Percentiles rank a stretch among this genome's conserved stretches.
phyloP scores from a whole-genome alignment of 345 rosid species.

The Eucalyptus shirleyi region DNA sequence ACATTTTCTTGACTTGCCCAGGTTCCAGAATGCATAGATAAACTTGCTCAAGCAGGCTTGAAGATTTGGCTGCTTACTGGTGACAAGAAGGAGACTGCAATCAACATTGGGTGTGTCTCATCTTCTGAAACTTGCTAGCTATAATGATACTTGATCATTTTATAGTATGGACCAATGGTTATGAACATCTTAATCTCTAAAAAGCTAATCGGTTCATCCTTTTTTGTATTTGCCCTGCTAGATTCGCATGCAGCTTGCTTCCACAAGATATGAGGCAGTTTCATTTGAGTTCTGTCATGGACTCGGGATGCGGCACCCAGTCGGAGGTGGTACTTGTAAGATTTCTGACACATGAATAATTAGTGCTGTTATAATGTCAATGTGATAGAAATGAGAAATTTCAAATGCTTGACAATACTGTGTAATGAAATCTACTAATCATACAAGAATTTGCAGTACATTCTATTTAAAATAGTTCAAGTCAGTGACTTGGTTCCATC shows the following conservation, averaged over 20 bases:
- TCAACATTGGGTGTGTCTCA: conserved; percentile 55
- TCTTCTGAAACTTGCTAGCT: neutral
- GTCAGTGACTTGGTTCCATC: neutral
- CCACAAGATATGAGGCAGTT: conserved; percentile 63
- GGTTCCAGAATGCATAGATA: conserved; percentile 89
- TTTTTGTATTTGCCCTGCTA: conserved; percentile 9
- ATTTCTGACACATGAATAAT: neutral
- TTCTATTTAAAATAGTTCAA: neutral
- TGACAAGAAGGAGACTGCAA: conserved; percentile 81
- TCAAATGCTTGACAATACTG: neutral
- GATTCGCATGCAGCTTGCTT: conserved; percentile 75
- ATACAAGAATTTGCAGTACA: neutral
- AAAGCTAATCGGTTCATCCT: neutral
- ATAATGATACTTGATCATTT: neutral
- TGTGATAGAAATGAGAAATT: neutral
- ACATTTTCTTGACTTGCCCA: neutral
- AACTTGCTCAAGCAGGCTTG: conserved; percentile 82
- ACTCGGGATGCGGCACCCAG: conserved; percentile 7
- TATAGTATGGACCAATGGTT: neutral
- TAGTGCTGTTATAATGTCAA: neutral
- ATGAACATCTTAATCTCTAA: neutral
- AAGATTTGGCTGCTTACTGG: conserved; percentile 88
- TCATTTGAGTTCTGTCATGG: conserved; percentile 14
- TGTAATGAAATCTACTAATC: neutral
- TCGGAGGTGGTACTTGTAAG: conserved; percentile 6